These are phyloP conservation scores for Ascochyta koolunga DNA, from an alignment of 2,329 filamentous ascomycete species.

Conservation along the genomic window DNA sequence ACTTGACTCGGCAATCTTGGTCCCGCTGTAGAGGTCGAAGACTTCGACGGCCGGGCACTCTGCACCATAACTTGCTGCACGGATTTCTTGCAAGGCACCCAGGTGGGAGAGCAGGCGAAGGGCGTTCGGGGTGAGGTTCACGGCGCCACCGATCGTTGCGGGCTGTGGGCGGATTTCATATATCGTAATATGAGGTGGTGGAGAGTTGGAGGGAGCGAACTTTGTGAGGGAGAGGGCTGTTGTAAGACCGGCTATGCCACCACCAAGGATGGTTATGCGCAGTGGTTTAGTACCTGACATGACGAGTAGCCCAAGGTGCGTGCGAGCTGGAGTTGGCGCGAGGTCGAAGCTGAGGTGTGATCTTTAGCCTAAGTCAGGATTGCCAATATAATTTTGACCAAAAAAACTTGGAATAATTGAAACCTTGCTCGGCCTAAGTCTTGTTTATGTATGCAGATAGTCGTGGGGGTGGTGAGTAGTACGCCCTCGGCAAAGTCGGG, in stretches of 20 bases:
- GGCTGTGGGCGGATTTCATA: slow-evolving; percentile 56
- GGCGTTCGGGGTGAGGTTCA: slow-evolving; percentile 67
- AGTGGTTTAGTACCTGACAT: slow-evolving; percentile 16
- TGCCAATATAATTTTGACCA: neutral
- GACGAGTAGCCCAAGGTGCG: neutral
- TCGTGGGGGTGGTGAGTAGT: neutral
- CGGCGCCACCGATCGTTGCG: slow-evolving; percentile 62
- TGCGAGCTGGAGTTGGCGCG: neutral
- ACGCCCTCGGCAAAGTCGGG: slow-evolving; percentile 12
- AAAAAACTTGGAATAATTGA: neutral
- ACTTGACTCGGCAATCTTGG: slow-evolving; percentile 51
- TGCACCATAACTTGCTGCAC: slow-evolving; percentile 48
- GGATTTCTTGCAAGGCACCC: slow-evolving; percentile 55
- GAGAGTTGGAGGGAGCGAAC: slow-evolving; percentile 44
- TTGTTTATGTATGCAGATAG: slow-evolving; percentile 5
- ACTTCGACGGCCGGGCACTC: slow-evolving; percentile 53
- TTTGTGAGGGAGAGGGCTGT: slow-evolving; percentile 54
- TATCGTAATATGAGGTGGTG: slow-evolving; percentile 51
- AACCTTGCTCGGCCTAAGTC: neutral
- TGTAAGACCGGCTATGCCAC: slow-evolving; percentile 43
- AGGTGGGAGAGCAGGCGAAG: slow-evolving; percentile 61
- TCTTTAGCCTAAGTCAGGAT: neutral
- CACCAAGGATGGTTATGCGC: slow-evolving; percentile 40
- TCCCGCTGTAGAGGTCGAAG: slow-evolving; percentile 52
- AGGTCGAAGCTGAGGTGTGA: neutral